These are phyloP conservation scores for Eucalyptus leucophloia DNA, from an alignment of 345 rosid genomes.

Conservation along the genomic window DNA sequence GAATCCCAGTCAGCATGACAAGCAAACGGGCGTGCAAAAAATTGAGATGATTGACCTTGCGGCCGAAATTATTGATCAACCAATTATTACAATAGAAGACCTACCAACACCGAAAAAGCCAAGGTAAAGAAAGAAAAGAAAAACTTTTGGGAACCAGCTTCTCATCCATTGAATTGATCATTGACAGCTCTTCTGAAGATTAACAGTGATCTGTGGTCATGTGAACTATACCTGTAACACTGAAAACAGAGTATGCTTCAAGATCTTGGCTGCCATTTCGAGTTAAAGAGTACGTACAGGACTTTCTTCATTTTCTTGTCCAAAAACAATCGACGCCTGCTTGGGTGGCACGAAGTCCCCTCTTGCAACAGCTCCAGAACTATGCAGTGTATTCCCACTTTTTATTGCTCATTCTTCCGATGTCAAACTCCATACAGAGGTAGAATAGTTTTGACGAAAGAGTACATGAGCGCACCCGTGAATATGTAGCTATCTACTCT, in stretches of 20 bases:
- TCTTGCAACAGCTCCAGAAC: background rate
- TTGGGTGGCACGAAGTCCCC: background rate
- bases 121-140: background rate
- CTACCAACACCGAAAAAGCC: background rate
- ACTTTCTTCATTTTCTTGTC: background rate
- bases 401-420: background rate
- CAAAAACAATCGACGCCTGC: background rate
- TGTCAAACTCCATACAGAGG: slow-evolving; percentile 69
- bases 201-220: background rate
- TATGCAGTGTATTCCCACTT: background rate
- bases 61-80: background rate
- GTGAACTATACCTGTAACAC: background rate
- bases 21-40: background rate
- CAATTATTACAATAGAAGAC: background rate
- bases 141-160: background rate
- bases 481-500: slow-evolving; percentile 88
- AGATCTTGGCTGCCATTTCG: background rate
- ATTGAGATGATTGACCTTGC: background rate
- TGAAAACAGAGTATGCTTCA: background rate
- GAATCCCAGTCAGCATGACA: background rate
- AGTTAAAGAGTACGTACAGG: background rate
- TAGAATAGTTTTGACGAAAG: slow-evolving; percentile 61
- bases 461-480: slow-evolving; percentile 87
- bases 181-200: background rate
- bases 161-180: background rate